Evolutionary conservation across 2,329 filamentous ascomycete genomes (phyloP).

Genomic region (Chaetomium olivaceum): DNA sequence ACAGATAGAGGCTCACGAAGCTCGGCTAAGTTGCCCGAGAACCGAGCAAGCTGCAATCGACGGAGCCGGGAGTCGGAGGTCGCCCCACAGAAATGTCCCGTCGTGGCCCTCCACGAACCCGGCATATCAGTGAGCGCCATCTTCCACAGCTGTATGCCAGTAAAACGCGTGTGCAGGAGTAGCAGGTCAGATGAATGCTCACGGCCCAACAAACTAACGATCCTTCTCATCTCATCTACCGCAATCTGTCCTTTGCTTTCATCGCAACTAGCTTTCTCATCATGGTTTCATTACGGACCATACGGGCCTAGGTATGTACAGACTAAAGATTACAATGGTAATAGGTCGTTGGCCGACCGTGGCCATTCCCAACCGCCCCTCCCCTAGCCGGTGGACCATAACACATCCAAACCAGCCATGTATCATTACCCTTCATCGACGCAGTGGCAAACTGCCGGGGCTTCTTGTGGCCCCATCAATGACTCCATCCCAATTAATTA

Average conservation of each 20-base stretch:
- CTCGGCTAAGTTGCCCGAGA: slow-evolving; percentile 10
- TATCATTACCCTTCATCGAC: slow-evolving; percentile 6
- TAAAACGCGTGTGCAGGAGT: background rate
- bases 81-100: slow-evolving; percentile 14
- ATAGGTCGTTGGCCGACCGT: slow-evolving; percentile 12
- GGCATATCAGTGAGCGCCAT: background rate
- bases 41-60: background rate
- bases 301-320: slow-evolving; percentile 25
- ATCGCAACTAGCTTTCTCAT: background rate
- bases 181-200: no score
- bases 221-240: background rate
- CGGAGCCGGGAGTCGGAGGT: slow-evolving; percentile 2
- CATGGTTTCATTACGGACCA: background rate
- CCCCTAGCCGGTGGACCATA: background rate
- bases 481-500: background rate
- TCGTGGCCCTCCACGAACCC: background rate
- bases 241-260: background rate
- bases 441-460: background rate
- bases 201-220: background rate
- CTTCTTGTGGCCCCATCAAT: background rate
- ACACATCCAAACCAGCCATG: slow-evolving; percentile 1
- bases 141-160: background rate
- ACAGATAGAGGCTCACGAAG: background rate
- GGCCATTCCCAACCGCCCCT: background rate
- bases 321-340: slow-evolving; percentile 29